These are phyloP conservation scores for Periglandula ipomoeae DNA, from an alignment of 2,329 filamentous ascomycete species.

Conservation along the genomic window DNA sequence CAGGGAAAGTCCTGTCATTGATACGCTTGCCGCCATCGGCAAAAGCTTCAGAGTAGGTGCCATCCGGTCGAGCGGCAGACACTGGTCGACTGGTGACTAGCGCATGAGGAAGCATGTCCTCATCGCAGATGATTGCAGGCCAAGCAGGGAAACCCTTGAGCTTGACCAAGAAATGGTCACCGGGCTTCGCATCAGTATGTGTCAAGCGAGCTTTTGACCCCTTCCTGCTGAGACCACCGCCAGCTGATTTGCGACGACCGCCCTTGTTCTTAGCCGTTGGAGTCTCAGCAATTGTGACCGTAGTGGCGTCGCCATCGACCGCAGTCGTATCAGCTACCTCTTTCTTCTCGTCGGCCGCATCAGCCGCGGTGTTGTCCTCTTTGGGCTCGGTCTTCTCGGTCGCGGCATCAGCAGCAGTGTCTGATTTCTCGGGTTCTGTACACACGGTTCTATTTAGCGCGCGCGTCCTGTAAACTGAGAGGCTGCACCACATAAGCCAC, in stretches of 20 bases:
- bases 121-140: slow-evolving; percentile 90
- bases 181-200: slow-evolving; percentile 74
- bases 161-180: slow-evolving; percentile 85
- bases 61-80: slow-evolving; percentile 71
- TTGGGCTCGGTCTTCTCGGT: slow-evolving; percentile 19
- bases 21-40: slow-evolving; percentile 79
- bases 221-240: slow-evolving; percentile 74
- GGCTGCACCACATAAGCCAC: background rate
- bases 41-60: slow-evolving; percentile 79
- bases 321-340: slow-evolving; percentile 17
- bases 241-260: slow-evolving; percentile 69
- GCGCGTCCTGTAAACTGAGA: background rate
- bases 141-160: slow-evolving; percentile 92
- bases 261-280: slow-evolving; percentile 33
- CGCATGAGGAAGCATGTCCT: slow-evolving; percentile 79
- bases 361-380: slow-evolving; percentile 16
- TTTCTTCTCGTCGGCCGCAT: slow-evolving; percentile 46
- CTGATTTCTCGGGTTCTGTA: slow-evolving; percentile 16
- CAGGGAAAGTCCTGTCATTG: slow-evolving; percentile 77
- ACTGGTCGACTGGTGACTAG: slow-evolving; percentile 74
- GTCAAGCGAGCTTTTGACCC: slow-evolving; percentile 63
- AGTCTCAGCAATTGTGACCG: slow-evolving; percentile 18
- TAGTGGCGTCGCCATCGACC: slow-evolving; percentile 11
- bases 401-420: slow-evolving; percentile 21
- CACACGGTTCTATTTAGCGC: background rate